A percentile compares a stretch with the other conserved stretches of the same genome.
Evolutionary conservation across 495 filamentous ascomycete genomes (phyloP).

Genomic region (Annulohypoxylon maeteangense): DNA sequence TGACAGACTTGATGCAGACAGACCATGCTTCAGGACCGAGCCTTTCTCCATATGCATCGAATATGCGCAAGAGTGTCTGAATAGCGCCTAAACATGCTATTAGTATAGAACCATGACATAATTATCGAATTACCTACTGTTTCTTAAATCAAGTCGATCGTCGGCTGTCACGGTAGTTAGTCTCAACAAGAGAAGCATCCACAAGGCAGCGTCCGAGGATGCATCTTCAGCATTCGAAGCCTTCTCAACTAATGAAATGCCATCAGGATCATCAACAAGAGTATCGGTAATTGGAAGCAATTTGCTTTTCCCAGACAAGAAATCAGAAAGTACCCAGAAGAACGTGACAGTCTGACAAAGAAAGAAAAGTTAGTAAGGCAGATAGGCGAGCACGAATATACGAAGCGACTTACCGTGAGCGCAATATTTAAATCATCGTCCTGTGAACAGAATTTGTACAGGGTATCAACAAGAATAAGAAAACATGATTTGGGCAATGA

Average conservation of each 20-base stretch:
- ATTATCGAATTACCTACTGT: conserved; percentile 64
- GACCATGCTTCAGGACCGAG: conserved; percentile 83
- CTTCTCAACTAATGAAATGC: conserved; percentile 60
- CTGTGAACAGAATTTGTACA: conserved; percentile 87
- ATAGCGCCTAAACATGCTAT: conserved; percentile 66
- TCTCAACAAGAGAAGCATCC: conserved; percentile 84
- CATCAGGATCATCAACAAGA: conserved; percentile 62
- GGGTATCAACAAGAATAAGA: conserved; percentile 84
- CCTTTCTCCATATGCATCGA: conserved; percentile 87
- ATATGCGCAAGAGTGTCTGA: conserved; percentile 89
- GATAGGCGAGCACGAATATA: neutral
- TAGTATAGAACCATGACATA: conserved; percentile 17
- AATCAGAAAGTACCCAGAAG: conserved; percentile 95
- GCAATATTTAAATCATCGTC: conserved; percentile 95
- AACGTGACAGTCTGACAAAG: conserved; percentile 79
- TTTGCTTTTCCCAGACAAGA: conserved; percentile 66
- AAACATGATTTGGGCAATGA: conserved; percentile 82
- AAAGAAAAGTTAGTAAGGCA: conserved; percentile 38
- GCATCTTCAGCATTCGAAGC: conserved; percentile 60
- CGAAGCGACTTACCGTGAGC: conserved; percentile 69
- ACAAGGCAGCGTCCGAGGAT: conserved; percentile 72
- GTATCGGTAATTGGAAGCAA: conserved; percentile 59
- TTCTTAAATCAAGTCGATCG: conserved; percentile 83
- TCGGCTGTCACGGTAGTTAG: conserved; percentile 82
- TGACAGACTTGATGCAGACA: conserved; percentile 79